Evolutionary conservation across 2,329 filamentous ascomycete species (phyloP).

Genomic region (Zasmidium cellare): DNA sequence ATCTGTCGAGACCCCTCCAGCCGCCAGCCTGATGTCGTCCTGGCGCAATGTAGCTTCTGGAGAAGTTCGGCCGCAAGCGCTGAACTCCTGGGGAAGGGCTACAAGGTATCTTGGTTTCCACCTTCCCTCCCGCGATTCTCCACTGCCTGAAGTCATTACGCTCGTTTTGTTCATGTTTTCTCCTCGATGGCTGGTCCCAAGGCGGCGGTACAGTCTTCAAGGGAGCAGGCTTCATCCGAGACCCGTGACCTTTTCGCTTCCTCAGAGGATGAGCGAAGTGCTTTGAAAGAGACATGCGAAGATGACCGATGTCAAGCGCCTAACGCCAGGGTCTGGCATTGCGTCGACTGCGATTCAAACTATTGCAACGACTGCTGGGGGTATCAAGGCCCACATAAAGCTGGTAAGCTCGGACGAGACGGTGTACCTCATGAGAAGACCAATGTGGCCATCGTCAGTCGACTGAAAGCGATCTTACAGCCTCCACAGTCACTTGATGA

Average conservation of each 20-base stretch:
- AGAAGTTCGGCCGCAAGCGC: background rate
- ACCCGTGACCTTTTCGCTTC: background rate
- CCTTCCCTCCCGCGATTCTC: background rate
- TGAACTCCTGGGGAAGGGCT: background rate
- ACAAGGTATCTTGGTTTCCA: background rate
- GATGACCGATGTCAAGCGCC: conserved; percentile 8
- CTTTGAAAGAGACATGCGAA: conserved; percentile 5
- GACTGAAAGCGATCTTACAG: conserved; percentile 22
- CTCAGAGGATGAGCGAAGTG: background rate
- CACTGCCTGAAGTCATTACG: background rate
- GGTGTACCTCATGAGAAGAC: conserved; percentile 32
- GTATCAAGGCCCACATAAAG: conserved; percentile 18
- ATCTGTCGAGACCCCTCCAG: background rate
- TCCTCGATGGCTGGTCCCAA: background rate
- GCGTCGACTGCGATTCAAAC: conserved; percentile 16
- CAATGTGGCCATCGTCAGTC: conserved; percentile 20
- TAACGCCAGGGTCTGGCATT: conserved; percentile 6
- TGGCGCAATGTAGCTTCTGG: background rate
- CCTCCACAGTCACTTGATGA: conserved; percentile 10
- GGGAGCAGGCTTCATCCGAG: background rate
- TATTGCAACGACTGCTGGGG: conserved; percentile 18
- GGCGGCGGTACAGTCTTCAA: background rate
- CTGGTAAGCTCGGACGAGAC: conserved; percentile 21
- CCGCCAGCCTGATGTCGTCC: background rate
- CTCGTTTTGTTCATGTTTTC: background rate